phyloP scores from a whole-genome alignment of 306 rosid species.

The Bauhinia variegata region DNA sequence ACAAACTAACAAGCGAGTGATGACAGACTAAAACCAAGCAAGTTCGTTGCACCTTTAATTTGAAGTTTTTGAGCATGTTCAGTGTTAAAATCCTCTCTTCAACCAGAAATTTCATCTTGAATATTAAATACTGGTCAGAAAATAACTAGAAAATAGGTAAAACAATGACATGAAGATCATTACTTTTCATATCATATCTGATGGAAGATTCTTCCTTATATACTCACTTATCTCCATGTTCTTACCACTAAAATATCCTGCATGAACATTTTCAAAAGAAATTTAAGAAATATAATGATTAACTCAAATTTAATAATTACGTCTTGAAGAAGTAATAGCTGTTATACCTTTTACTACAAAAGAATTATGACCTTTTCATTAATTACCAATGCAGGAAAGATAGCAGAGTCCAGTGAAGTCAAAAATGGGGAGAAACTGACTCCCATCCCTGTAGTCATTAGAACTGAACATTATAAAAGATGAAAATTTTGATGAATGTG shows the following conservation, averaged over 20 bases:
- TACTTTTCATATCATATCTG: slow-evolving; percentile 70
- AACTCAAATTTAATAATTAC: slow-evolving; percentile 2
- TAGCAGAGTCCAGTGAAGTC: slow-evolving; percentile 68
- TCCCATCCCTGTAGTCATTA: slow-evolving; percentile 80
- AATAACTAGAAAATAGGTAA: slow-evolving; percentile 21
- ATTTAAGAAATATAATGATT: slow-evolving; percentile 22
- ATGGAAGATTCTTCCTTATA: slow-evolving; percentile 84
- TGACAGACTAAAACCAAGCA: slow-evolving; percentile 83
- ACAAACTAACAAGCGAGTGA: slow-evolving; percentile 32
- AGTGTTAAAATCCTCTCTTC: slow-evolving; percentile 91
- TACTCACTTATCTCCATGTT: slow-evolving; percentile 90
- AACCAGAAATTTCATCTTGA: slow-evolving; percentile 82
- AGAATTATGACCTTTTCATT: slow-evolving; percentile 72
- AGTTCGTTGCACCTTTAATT: slow-evolving; percentile 84
- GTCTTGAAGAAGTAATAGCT: neutral
- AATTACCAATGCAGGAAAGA: slow-evolving; percentile 77
- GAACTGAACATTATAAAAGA: slow-evolving; percentile 31
- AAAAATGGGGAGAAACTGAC: slow-evolving; percentile 84
- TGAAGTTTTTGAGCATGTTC: too few relatives aligned
- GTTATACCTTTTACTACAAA: slow-evolving; percentile 13
- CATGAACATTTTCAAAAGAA: slow-evolving; percentile 38
- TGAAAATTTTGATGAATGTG: slow-evolving; percentile 18
- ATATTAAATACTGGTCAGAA: slow-evolving; percentile 33
- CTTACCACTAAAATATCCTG: slow-evolving; percentile 92
- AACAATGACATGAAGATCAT: slow-evolving; percentile 25